These are phyloP conservation scores for Evernia prunastri DNA, from an alignment of 495 filamentous ascomycete genomes.

Conservation along the genomic window DNA sequence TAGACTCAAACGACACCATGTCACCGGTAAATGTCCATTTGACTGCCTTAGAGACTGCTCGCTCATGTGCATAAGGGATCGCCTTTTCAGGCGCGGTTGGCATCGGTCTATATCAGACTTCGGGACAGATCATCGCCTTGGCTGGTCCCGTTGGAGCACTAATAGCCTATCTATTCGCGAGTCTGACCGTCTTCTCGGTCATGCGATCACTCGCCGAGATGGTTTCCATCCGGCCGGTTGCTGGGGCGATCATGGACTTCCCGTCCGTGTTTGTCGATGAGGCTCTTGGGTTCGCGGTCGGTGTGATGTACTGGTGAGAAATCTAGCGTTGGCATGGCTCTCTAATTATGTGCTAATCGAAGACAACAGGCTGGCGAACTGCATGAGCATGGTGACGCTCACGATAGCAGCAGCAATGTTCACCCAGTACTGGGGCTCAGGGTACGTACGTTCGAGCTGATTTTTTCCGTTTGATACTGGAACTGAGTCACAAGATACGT, in stretches of 20 bases:
- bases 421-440: slow-evolving; percentile 25
- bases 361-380: slow-evolving; percentile 25
- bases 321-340: neutral
- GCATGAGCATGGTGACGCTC: slow-evolving; percentile 31
- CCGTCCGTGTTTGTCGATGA: slow-evolving; percentile 38
- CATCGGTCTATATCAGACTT: slow-evolving; percentile 36
- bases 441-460: neutral
- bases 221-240: slow-evolving; percentile 36
- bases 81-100: slow-evolving; percentile 38
- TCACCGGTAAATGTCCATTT: slow-evolving; percentile 22
- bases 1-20: slow-evolving; percentile 25
- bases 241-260: slow-evolving; percentile 37
- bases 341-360: slow-evolving; percentile 7
- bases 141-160: slow-evolving; percentile 35
- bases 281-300: slow-evolving; percentile 37
- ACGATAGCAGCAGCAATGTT: slow-evolving; percentile 27
- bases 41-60: neutral
- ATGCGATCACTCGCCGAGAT: slow-evolving; percentile 41
- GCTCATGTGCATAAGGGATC: slow-evolving; percentile 24
- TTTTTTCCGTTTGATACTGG: no score
- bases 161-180: slow-evolving; percentile 35
- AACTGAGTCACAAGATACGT: no score
- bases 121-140: slow-evolving; percentile 34
- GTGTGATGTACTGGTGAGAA: slow-evolving; percentile 38
- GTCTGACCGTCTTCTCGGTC: slow-evolving; percentile 35